Evolutionary conservation across 1,139 yeast species (phyloP), one percentile per base, ranked within the genome.

Genomic region (Magnusiomyces suaveolens): DNA sequence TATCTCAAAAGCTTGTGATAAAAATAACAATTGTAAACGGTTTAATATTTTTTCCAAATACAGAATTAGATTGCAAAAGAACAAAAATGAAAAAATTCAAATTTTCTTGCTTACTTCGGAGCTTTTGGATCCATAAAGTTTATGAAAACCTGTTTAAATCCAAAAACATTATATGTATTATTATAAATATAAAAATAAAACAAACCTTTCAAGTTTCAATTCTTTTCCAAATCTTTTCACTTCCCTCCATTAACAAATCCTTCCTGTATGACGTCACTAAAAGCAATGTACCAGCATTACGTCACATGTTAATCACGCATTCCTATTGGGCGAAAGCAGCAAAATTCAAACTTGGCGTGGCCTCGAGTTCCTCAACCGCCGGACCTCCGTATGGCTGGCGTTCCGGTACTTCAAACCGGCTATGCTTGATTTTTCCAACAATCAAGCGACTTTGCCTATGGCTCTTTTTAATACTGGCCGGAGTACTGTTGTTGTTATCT

Each of bases 381-480:
- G 70, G 70, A 2, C 70, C 70, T 2, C 69, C 70, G 26, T 57
- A 36, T 6, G 70, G 70, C 54, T 67, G 70, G 6, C 70, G 60
- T 41, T 60, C 50, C 2, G 70, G 70, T 3, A 64, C 59, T 43
- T 60, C 63, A 32, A 56, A 56, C 26, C 60, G 63, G 8, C 59
- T 58, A 14, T 55, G 55, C 25, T 47, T 56, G 18, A 44, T n/a
- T n/a, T n/a, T 32, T 32, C 36, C 36, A 32, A 32, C 12, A 32
- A 8, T 32, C 36, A 32, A 14, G 36, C 41, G 4, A 16, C 18
- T 29, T 29, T 29, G 33, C 33, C 33, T 6, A 29, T 29, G 33
- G 12, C 33, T 29, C 12, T 29, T 12, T 6, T 29, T 6, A 29
- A n/a, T n/a, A n/a, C n/a, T n/a, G n/a, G n/a, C n/a, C n/a, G n/a